These are phyloP conservation scores for Ganoderma leucocontextum DNA, from an alignment of 1,284 basidiomycete genomes.

Conservation along the genomic window DNA sequence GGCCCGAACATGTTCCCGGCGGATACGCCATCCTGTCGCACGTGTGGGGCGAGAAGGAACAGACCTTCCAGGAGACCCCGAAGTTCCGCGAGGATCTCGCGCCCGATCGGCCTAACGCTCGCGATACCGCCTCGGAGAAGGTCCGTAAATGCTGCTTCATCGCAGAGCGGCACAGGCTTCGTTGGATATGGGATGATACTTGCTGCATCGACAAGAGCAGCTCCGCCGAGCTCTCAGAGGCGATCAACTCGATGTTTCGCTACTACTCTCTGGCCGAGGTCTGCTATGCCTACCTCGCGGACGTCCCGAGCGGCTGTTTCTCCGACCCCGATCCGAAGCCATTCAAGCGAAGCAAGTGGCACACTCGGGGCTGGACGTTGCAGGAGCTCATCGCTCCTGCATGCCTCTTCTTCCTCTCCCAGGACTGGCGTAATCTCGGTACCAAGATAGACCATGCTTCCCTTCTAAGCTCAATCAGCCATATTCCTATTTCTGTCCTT, in stretches of 20 bases:
- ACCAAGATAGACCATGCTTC: slow-evolving; percentile 3
- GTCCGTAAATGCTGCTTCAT: slow-evolving; percentile 1
- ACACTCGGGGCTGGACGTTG: slow-evolving; percentile 25
- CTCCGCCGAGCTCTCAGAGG: slow-evolving; percentile 26
- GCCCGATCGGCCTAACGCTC: too few relatives aligned
- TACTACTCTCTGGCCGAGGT: slow-evolving; percentile 25
- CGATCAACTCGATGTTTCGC: slow-evolving; percentile 29
- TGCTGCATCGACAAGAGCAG: slow-evolving; percentile 31
- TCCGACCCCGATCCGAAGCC: not conserved
- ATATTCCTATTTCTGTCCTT: not conserved
- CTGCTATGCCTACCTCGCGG: slow-evolving; percentile 25
- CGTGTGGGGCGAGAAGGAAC: slow-evolving; percentile 6
- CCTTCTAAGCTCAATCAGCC: not conserved
- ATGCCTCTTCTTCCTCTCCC: slow-evolving; percentile 20
- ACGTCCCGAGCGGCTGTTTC: slow-evolving; percentile 14
- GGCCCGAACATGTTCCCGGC: not conserved
- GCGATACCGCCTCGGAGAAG: slow-evolving; percentile 6
- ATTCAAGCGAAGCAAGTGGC: slow-evolving; percentile 19
- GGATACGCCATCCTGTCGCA: slow-evolving; percentile 12
- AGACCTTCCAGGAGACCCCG: slow-evolving; percentile 7
- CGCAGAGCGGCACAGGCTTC: slow-evolving; percentile 7
- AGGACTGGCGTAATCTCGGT: slow-evolving; percentile 15
- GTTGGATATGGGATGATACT: slow-evolving; percentile 26
- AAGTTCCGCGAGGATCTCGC: too few relatives aligned
- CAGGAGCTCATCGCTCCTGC: slow-evolving; percentile 26